Conservation (phyloP, 306 rosid species). For the Dryas alaskensis region DNA sequence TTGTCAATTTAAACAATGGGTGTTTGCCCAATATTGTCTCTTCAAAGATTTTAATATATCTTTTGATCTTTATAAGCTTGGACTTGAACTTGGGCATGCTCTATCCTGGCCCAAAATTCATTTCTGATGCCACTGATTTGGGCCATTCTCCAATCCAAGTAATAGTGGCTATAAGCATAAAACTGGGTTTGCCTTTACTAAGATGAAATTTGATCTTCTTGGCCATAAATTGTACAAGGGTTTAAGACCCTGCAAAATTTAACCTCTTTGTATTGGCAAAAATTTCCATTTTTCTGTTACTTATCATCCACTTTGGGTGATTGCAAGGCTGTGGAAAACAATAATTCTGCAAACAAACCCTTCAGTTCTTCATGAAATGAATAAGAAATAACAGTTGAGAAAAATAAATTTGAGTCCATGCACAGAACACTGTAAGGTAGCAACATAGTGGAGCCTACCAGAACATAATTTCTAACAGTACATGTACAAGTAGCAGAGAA, state of each 20-base stretch:
- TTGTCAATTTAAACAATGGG: not conserved
- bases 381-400: not conserved
- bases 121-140: not conserved
- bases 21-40: not conserved
- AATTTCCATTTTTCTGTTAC: not conserved
- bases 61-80: not conserved
- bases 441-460: conserved; percentile 1
- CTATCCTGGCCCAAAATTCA: conserved; percentile 1
- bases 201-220: not conserved
- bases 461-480: conserved; percentile 6
- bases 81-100: not conserved
- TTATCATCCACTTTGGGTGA: too few relatives aligned
- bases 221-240: too few relatives aligned
- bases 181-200: not conserved
- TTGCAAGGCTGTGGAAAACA: too few relatives aligned
- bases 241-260: not conserved
- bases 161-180: not conserved
- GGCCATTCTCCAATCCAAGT: not conserved
- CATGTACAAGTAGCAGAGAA: not conserved
- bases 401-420: not conserved
- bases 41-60: not conserved
- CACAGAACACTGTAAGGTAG: not conserved
- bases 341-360: not conserved
- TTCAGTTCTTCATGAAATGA: not conserved
- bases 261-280: not conserved